Evolutionary conservation across 2,329 filamentous ascomycete species (phyloP).

Genomic region (Ambrosiella beaveri): DNA sequence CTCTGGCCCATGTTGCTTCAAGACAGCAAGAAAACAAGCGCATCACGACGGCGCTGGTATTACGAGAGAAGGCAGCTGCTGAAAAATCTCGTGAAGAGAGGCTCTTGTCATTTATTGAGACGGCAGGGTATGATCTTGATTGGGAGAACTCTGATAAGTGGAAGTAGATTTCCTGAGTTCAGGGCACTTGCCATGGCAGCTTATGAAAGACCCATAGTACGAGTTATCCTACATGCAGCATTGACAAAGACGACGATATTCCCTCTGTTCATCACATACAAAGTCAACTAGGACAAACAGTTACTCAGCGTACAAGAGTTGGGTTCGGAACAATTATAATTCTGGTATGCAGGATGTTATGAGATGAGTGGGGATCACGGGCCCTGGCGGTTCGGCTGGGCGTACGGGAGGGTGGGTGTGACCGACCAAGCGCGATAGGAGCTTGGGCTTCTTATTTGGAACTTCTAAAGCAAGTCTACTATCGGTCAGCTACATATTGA

Average conservation of each 20-base stretch:
- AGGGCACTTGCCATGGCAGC: too few relatives aligned
- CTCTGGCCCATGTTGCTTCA: constrained; percentile 45
- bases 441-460: background rate
- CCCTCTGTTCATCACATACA: too few relatives aligned
- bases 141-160: constrained; percentile 26
- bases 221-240: too few relatives aligned
- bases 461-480: too few relatives aligned
- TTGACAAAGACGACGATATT: too few relatives aligned
- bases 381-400: background rate
- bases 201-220: too few relatives aligned
- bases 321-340: too few relatives aligned
- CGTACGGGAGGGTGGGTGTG: background rate
- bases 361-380: background rate
- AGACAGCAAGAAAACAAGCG: constrained; percentile 48
- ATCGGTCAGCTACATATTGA: too few relatives aligned
- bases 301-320: background rate
- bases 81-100: constrained; percentile 14
- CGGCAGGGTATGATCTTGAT: constrained; percentile 47
- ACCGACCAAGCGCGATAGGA: background rate
- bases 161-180: background rate
- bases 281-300: too few relatives aligned
- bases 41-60: constrained; percentile 32
- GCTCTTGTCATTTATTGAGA: constrained; percentile 14
- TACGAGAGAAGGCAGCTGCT: constrained; percentile 25
- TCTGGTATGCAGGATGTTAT: background rate